These are phyloP conservation scores for Coelastrella sp. DNA, from an alignment of 139 green algal genomes.

Conservation along the genomic window DNA sequence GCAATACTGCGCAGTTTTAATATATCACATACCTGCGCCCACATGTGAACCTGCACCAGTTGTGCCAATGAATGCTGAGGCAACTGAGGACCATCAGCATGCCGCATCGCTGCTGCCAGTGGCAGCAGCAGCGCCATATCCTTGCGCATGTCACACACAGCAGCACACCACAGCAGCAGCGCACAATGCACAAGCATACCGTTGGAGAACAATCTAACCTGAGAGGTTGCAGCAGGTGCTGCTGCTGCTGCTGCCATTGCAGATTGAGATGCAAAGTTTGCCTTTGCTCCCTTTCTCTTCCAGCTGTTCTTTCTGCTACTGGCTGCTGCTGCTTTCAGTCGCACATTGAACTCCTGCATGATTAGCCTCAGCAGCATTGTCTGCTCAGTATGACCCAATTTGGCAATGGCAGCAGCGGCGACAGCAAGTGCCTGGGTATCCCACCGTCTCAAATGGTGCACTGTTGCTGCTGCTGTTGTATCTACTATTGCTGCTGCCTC, in stretches of 20 bases:
- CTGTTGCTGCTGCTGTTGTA: slow-evolving; percentile 37
- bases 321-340: slow-evolving; percentile 30
- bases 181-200: neutral
- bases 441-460: neutral
- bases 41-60: slow-evolving; percentile 45
- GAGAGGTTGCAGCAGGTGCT: neutral
- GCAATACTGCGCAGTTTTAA: neutral
- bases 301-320: neutral
- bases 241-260: slow-evolving; percentile 5
- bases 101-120: neutral
- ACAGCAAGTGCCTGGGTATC: neutral
- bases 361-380: neutral
- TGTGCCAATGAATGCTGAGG: slow-evolving; percentile 3
- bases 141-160: neutral
- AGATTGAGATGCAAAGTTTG: neutral
- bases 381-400: neutral
- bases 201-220: neutral
- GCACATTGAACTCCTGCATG: no score
- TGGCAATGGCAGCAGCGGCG: neutral
- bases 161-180: slow-evolving; percentile 30
- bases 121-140: neutral
- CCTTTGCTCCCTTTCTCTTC: neutral
- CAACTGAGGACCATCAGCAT: neutral
- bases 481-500: neutral
- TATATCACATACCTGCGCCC: slow-evolving; percentile 15